Evolutionary conservation across 2,329 filamentous ascomycete species (phyloP).

Genomic region (Fusarium mangiferae): DNA sequence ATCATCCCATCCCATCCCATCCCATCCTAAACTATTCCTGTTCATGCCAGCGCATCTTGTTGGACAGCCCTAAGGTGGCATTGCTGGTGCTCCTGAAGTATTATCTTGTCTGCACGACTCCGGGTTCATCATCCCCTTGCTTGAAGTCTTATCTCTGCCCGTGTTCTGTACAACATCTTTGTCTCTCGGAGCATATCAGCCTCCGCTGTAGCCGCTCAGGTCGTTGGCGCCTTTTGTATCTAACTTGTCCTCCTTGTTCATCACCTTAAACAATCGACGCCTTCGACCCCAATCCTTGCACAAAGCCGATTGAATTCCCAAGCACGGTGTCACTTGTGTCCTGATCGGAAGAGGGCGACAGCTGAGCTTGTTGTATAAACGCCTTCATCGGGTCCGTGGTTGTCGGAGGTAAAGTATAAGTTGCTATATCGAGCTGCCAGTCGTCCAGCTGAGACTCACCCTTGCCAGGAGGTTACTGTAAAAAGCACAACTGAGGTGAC

Average conservation of each 20-base stretch:
- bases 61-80: conserved; percentile 20
- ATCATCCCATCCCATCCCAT: conserved; percentile 32
- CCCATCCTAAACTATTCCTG: conserved; percentile 1
- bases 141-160: background rate
- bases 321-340: conserved; percentile 30
- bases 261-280: conserved; percentile 11
- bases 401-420: conserved; percentile 23
- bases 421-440: conserved; percentile 41
- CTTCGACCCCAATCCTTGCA: conserved; percentile 32
- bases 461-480: conserved; percentile 6
- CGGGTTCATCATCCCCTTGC: conserved; percentile 2
- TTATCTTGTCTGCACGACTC: conserved; percentile 17
- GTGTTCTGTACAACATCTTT: conserved; percentile 3
- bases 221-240: background rate
- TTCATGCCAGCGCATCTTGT: conserved; percentile 31
- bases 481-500: conserved; percentile 13
- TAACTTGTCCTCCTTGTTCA: background rate
- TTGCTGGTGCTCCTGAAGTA: conserved; percentile 8
- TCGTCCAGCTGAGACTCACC: conserved; percentile 21
- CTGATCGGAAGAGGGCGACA: conserved; percentile 10
- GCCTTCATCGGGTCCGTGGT: conserved; percentile 9
- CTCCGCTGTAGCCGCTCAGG: conserved; percentile 7
- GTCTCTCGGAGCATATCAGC: background rate
- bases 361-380: conserved; percentile 27
- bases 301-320: conserved; percentile 15